These are phyloP conservation scores for Albizia julibrissin DNA, from an alignment of 306 rosid genomes.

Conservation along the genomic window DNA sequence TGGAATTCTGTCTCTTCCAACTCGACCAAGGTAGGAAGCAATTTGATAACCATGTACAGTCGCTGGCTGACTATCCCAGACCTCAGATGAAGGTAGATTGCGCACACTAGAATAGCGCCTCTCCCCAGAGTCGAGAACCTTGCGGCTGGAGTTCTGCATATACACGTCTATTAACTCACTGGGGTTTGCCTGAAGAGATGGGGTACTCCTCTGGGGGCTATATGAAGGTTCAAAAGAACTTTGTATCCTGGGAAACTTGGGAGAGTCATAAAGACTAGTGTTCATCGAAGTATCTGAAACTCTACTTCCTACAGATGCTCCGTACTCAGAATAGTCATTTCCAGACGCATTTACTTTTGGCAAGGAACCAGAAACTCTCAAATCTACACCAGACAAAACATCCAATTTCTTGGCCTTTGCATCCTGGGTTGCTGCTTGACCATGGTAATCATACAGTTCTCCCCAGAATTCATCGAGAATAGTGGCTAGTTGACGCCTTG, in stretches of 20 bases:
- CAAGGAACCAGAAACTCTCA: slow-evolving; percentile 43
- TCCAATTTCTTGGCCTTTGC: slow-evolving; percentile 77
- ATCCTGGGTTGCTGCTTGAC: slow-evolving; percentile 55
- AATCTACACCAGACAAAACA: slow-evolving; percentile 58
- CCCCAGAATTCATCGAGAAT: slow-evolving; percentile 93
- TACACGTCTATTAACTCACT: slow-evolving; percentile 54
- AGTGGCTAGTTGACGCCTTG: slow-evolving; percentile 83
- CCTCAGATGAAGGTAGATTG: slow-evolving; percentile 58
- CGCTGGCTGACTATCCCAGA: slow-evolving; percentile 82
- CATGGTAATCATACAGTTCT: slow-evolving; percentile 79
- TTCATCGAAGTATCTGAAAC: slow-evolving; percentile 48
- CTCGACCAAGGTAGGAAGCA: slow-evolving; percentile 57
- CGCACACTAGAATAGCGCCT: slow-evolving; percentile 72
- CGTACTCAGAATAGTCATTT: slow-evolving; percentile 54
- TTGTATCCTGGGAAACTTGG: slow-evolving; percentile 57
- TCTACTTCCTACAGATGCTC: slow-evolving; percentile 48
- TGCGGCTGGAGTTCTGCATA: slow-evolving; percentile 50
- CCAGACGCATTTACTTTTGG: slow-evolving; percentile 56
- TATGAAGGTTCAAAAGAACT: slow-evolving; percentile 57
- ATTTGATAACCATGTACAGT: slow-evolving; percentile 78
- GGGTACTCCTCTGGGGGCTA: slow-evolving; percentile 59
- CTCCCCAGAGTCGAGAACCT: slow-evolving; percentile 54
- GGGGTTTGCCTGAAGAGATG: slow-evolving; percentile 56
- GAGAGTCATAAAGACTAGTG: slow-evolving; percentile 59
- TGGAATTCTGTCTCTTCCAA: slow-evolving; percentile 52